Evolutionary conservation across 202 grass and related monocot species (phyloP).

Genomic region (Zoysia matrella): DNA sequence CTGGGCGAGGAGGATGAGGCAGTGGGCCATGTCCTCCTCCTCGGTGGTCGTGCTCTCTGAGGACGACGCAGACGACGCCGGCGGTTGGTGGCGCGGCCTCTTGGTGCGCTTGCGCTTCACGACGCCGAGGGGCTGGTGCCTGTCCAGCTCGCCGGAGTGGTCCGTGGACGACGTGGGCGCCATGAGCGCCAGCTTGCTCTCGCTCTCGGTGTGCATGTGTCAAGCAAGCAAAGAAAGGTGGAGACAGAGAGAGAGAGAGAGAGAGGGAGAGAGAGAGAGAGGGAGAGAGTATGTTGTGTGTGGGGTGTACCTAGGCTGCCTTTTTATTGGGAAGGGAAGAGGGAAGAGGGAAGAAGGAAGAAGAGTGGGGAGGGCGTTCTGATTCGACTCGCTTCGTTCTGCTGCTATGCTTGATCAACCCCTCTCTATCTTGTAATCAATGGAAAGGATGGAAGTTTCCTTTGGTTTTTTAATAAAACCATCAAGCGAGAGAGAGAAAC

Average conservation of each 20-base stretch:
- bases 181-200: neutral
- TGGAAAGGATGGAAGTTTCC: slow-evolving; percentile 48
- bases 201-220: slow-evolving; percentile 32
- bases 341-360: neutral
- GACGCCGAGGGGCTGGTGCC: slow-evolving; percentile 19
- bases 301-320: neutral
- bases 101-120: slow-evolving; percentile 85
- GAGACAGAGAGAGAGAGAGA: slow-evolving; percentile 14
- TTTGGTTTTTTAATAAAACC: slow-evolving; percentile 46
- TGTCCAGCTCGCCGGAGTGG: slow-evolving; percentile 28
- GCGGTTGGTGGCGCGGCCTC: slow-evolving; percentile 51
- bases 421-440: neutral
- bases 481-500: slow-evolving; percentile 20
- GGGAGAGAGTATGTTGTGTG: neutral
- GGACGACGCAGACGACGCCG: slow-evolving; percentile 46
- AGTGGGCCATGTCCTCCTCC: slow-evolving; percentile 93
- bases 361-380: slow-evolving; percentile 35
- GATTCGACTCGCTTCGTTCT: neutral
- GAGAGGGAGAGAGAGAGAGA: slow-evolving; percentile 7
- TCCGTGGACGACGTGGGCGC: slow-evolving; percentile 39
- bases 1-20: slow-evolving; percentile 86
- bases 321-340: slow-evolving; percentile 40
- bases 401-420: too few species aligned
- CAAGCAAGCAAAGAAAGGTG: neutral
- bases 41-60: slow-evolving; percentile 76